A percentile compares a stretch with the other conserved stretches of the same genome.
Evolutionary conservation across 768 basidiomycete species (phyloP).

Genomic region (Suillus alpinus): DNA sequence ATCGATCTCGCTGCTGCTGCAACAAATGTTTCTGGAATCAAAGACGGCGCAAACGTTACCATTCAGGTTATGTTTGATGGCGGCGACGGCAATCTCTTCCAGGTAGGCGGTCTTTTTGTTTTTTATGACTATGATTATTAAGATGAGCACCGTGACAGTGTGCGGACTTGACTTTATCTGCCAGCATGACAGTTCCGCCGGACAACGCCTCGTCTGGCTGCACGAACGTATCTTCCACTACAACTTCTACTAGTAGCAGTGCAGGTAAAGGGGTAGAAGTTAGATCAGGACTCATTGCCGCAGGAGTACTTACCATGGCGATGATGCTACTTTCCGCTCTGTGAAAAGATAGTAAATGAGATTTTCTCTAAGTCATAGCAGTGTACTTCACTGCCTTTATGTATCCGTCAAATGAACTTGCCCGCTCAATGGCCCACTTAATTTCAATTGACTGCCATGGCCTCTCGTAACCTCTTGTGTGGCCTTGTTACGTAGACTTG

Average conservation of each 20-base stretch:
- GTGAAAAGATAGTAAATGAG: neutral
- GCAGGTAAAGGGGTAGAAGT: slow-evolving; percentile 15
- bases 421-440: neutral
- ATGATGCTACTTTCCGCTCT: neutral
- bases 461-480: neutral
- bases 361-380: neutral
- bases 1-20: slow-evolving; percentile 52
- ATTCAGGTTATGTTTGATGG: slow-evolving; percentile 66
- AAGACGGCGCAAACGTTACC: slow-evolving; percentile 70
- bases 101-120: slow-evolving; percentile 37
- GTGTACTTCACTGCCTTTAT: neutral
- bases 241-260: slow-evolving; percentile 7
- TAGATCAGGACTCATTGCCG: slow-evolving; percentile 7
- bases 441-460: neutral
- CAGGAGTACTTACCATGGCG: slow-evolving; percentile 1
- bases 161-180: slow-evolving; percentile 72
- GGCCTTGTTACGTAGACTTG: neutral
- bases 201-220: slow-evolving; percentile 36
- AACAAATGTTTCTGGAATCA: slow-evolving; percentile 46
- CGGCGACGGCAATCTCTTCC: slow-evolving; percentile 70
- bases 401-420: neutral
- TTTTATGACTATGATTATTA: neutral
- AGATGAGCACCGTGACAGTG: slow-evolving; percentile 45
- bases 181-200: slow-evolving; percentile 46
- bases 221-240: slow-evolving; percentile 26